phyloP scores from a whole-genome alignment of 257 asterid species.

The Solanum etuberosum region DNA sequence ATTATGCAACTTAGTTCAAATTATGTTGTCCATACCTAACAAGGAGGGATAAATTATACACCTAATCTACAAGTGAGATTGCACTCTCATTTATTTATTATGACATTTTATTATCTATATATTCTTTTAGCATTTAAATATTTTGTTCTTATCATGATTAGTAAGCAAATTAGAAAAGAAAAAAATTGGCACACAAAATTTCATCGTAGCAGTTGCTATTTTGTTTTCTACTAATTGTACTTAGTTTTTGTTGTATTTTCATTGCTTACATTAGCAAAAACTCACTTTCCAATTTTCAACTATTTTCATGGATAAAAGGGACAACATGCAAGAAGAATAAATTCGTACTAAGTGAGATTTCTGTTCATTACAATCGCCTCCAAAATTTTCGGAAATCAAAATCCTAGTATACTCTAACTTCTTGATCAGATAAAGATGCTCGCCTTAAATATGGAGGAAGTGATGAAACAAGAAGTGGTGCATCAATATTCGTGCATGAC shows the following conservation, averaged over 20 bases:
- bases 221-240: conserved; percentile 42
- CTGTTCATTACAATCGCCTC: not conserved
- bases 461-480: not conserved
- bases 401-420: not conserved
- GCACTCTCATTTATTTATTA: not conserved
- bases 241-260: not conserved
- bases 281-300: conserved; percentile 12
- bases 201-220: conserved; percentile 50
- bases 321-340: not conserved
- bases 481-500: conserved; percentile 18
- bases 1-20: not conserved
- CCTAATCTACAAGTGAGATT: not conserved
- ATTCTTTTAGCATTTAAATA: not conserved
- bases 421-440: not conserved
- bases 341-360: not conserved
- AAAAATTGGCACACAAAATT: not conserved
- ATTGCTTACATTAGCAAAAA: conserved; percentile 30
- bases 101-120: not conserved
- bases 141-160: not conserved
- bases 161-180: not conserved
- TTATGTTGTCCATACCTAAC: not conserved
- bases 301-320: conserved; percentile 23
- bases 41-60: not conserved
- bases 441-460: not conserved
- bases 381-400: not conserved